These are phyloP conservation scores for Apiotrichum montevideense DNA, from an alignment of 1,284 basidiomycete genomes.

Conservation along the genomic window DNA sequence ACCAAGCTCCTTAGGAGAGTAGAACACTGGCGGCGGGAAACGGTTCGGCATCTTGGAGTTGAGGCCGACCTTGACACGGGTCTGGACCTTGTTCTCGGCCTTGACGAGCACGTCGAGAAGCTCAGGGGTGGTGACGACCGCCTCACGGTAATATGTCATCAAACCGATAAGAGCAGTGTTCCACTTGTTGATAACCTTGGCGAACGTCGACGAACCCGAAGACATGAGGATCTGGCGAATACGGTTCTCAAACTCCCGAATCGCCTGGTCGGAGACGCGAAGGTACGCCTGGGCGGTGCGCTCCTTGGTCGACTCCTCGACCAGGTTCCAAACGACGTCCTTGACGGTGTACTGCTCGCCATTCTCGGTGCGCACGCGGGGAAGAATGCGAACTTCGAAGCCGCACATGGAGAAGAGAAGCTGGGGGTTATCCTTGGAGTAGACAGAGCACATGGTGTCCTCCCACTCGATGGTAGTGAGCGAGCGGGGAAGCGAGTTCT, in stretches of 20 bases:
- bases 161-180: slow-evolving; percentile 90
- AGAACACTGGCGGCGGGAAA: slow-evolving; percentile 95
- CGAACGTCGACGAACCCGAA: slow-evolving; percentile 96
- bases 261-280: slow-evolving; percentile 92
- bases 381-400: slow-evolving; percentile 94
- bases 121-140: slow-evolving; percentile 97
- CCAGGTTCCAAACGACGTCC: slow-evolving; percentile 96
- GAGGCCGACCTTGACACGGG: slow-evolving; percentile 96
- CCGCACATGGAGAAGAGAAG: slow-evolving; percentile 97
- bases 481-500: slow-evolving; percentile 91
- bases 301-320: slow-evolving; percentile 93
- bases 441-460: slow-evolving; percentile 91
- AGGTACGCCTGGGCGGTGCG: slow-evolving; percentile 95
- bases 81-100: slow-evolving; percentile 98
- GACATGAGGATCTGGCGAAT: slow-evolving; percentile 98
- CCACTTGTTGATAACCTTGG: slow-evolving; percentile 99
- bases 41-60: slow-evolving; percentile 99
- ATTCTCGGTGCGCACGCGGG: slow-evolving; percentile 77
- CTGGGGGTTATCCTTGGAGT: slow-evolving; percentile 96
- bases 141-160: slow-evolving; percentile 98
- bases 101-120: slow-evolving; percentile 90
- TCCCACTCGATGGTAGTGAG: slow-evolving; percentile 99
- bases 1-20: slow-evolving; percentile 90
- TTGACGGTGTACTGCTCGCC: slow-evolving; percentile 94
- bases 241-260: slow-evolving; percentile 92